Conservation (phyloP, 108 stramenopile species). For the Asterionellopsis glacialis region DNA sequence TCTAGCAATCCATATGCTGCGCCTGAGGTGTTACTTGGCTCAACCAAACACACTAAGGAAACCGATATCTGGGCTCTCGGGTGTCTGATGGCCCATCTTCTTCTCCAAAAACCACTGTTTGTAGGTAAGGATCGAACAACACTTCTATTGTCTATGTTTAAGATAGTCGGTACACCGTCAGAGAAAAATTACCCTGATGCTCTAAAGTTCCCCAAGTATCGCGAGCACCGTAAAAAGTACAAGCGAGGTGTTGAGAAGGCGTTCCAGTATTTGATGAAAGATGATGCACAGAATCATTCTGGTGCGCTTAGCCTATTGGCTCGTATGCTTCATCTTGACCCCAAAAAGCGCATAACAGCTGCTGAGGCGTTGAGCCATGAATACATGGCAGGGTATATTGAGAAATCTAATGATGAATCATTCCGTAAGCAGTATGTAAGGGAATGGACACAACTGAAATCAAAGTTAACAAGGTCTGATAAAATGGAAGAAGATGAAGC, state of each 20-base stretch:
- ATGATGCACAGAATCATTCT: constrained; percentile 25
- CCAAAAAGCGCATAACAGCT: constrained; percentile 65
- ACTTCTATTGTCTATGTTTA: constrained; percentile 56
- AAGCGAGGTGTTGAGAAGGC: constrained; percentile 73
- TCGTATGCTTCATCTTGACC: constrained; percentile 74
- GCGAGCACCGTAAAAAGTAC: constrained; percentile 69
- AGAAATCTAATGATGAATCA: constrained; percentile 8
- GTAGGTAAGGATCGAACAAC: constrained; percentile 64
- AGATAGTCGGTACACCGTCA: constrained; percentile 69
- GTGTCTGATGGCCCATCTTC: constrained; percentile 65
- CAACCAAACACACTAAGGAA: constrained; percentile 65
- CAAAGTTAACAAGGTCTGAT: constrained; percentile 13
- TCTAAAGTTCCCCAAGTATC: constrained; percentile 60
- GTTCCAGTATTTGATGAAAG: constrained; percentile 56
- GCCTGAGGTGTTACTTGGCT: constrained; percentile 76
- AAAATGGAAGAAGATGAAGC: constrained; percentile 14
- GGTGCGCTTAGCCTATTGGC: constrained; percentile 67
- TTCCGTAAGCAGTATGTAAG: constrained; percentile 63
- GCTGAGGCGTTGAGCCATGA: constrained; percentile 65
- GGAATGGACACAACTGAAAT: constrained; percentile 74
- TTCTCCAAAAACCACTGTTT: constrained; percentile 75
- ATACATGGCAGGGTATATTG: constrained; percentile 33
- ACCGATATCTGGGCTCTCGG: constrained; percentile 85
- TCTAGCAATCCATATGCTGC: constrained; percentile 55
- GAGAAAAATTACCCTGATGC: constrained; percentile 51